Conservation (phyloP, 805 yeast genomes). For the Metschnikowia santaceciliae region DNA sequence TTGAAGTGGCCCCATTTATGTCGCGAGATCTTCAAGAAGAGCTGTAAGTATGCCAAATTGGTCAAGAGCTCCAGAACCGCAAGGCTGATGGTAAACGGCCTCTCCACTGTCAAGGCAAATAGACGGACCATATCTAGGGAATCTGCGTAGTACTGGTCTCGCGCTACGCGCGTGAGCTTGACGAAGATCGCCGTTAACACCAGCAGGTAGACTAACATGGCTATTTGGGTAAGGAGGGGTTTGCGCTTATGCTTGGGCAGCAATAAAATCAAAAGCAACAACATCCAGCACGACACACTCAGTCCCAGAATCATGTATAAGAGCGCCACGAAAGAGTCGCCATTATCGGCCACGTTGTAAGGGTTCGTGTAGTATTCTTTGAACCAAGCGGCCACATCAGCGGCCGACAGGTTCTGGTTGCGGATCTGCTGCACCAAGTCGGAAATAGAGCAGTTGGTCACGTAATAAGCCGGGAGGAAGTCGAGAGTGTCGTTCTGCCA, state of each 20-base stretch:
- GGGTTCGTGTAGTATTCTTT: conserved; percentile 16
- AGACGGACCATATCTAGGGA: conserved; percentile 49
- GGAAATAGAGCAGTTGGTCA: conserved; percentile 43
- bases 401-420: conserved; percentile 6
- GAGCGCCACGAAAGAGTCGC: conserved; percentile 42
- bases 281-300: conserved; percentile 68
- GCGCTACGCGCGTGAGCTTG: conserved; percentile 43
- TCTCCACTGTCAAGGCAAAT: conserved; percentile 33
- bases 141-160: conserved; percentile 48
- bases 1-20: conserved; percentile 22
- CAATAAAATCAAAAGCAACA: conserved; percentile 52
- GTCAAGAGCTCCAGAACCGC: conserved; percentile 42
- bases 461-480: conserved; percentile 41
- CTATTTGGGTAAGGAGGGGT: conserved; percentile 53
- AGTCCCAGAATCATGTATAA: conserved; percentile 52
- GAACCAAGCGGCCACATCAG: conserved; percentile 14
- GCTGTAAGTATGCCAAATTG: conserved; percentile 54
- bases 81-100: conserved; percentile 36
- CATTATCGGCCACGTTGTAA: conserved; percentile 31
- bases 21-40: conserved; percentile 27
- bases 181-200: conserved; percentile 50
- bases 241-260: conserved; percentile 48
- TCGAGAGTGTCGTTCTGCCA: conserved; percentile 13
- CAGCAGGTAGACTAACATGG: conserved; percentile 55
- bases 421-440: conserved; percentile 33